A percentile compares a stretch with the other conserved stretches of the same genome.
Conservation (phyloP, 106 monocot genomes). For the Xerophyta viscosa region DNA sequence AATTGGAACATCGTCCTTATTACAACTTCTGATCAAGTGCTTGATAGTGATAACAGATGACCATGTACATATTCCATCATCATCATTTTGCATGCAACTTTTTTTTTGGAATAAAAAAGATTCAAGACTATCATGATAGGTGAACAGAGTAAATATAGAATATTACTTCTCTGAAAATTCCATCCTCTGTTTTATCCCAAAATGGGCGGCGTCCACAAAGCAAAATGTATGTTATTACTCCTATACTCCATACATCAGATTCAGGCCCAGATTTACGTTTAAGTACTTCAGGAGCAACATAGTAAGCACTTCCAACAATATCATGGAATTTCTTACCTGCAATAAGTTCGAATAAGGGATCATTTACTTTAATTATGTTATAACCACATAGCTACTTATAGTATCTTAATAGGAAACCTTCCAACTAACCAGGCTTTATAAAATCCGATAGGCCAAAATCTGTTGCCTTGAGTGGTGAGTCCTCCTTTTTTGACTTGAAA, state of each 20-base stretch:
- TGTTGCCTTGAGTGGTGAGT: slow-evolving; percentile 86
- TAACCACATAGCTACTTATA: too few species aligned
- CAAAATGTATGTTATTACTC: slow-evolving; percentile 96
- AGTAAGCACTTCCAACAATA: slow-evolving; percentile 95
- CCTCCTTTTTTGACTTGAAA: slow-evolving; percentile 79
- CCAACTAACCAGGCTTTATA: slow-evolving; percentile 77
- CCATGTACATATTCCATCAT: too few species aligned
- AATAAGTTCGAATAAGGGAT: too few species aligned
- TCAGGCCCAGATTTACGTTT: slow-evolving; percentile 86
- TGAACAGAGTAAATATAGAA: neutral
- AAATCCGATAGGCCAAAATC: slow-evolving; percentile 98
- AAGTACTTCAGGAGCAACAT: slow-evolving; percentile 92
- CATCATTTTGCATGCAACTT: too few species aligned
- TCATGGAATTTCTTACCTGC: slow-evolving; percentile 76
- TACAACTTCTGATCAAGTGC: too few species aligned
- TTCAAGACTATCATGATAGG: too few species aligned
- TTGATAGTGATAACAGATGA: too few species aligned
- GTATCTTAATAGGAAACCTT: too few species aligned
- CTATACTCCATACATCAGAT: slow-evolving; percentile 98
- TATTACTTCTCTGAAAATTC: slow-evolving; percentile 81
- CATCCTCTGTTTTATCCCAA: slow-evolving; percentile 97
- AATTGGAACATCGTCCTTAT: too few species aligned
- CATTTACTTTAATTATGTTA: neutral
- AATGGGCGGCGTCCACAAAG: slow-evolving; percentile 90
- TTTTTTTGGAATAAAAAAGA: too few species aligned